Base-by-base conservation (phyloP, 1,284 basidiomycete genomes). In the Boletus smithii region DNA sequence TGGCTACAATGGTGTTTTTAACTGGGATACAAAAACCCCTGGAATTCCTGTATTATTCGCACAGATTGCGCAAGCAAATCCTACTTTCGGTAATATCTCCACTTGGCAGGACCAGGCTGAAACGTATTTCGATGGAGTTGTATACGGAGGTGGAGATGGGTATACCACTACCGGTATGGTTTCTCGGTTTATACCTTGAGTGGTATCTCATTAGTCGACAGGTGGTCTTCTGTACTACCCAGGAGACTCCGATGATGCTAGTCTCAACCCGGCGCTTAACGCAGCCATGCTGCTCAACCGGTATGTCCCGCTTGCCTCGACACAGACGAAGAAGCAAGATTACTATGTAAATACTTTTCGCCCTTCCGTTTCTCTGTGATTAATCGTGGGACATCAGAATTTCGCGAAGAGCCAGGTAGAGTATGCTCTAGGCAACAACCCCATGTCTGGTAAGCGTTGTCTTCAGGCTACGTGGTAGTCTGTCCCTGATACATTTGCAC, bases 1-100 rank as follows among this genome's bases (percentile, higher is more conserved):
- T 5, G 71, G 73, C 2, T 69, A 74, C 34, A 70, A 83, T 44
- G 67, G 73, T 5, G 83, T 87, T 6, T 89, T 94, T 71, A 94
- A 95, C 62, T 97, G 94, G 93, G 92, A 95, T 62, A 80, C 81
- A 2, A 89, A 90, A 64, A 77, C 78, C 0, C 85, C 91, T 3
- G 90, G 85, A 1, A 62, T 90, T 0, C 79, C 83, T 34, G 77
- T 95, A 16, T 69, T 95, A 10, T 88, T 88, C 44, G 72, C 83
- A 0, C 83, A 85, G 48, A 72, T 92, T 24, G 79, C 81, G 1
- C 67, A 76, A 52, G 66, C 77, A 30, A 68, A 80, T 58, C 69
- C 68, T 44, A 68, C 59, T 46, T 70, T 78, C 34, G 77, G 72
- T 33, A 81, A 87, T 59, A 56, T 82, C 30, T 75, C 79, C 1